phyloP scores from a whole-genome alignment of 192 early-diverging fungal genomes.

The Coemansia sp. region DNA sequence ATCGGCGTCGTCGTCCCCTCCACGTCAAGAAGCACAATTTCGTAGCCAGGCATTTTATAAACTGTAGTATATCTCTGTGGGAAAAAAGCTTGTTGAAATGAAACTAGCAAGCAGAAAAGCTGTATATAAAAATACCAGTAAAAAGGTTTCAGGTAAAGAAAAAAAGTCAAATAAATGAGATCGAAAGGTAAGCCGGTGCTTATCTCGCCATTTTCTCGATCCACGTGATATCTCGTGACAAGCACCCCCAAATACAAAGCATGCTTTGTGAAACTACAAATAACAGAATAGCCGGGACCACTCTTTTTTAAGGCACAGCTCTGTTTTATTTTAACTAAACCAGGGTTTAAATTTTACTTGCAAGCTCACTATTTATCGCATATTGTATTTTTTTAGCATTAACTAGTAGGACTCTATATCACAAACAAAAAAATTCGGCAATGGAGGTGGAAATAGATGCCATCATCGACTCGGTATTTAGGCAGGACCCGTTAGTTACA shows the following conservation, averaged over 20 bases:
- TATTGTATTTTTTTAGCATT: neutral
- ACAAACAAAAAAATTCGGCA: too few species aligned
- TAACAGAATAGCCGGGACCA: too few species aligned
- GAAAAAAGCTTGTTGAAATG: neutral
- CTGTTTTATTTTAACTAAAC: neutral
- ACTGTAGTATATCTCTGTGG: too few species aligned
- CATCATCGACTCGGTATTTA: slow-evolving; percentile 24
- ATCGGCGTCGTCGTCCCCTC: slow-evolving; percentile 98
- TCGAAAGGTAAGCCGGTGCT: too few species aligned
- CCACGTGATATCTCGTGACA: neutral
- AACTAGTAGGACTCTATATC: neutral
- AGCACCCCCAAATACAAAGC: neutral
- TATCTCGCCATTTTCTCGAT: too few species aligned
- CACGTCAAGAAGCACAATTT: slow-evolving; percentile 70
- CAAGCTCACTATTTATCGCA: too few species aligned
- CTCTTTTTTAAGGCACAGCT: too few species aligned
- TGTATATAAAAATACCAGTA: neutral
- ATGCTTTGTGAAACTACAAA: neutral
- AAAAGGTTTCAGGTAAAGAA: neutral
- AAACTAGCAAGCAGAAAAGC: neutral
- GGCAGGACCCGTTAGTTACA: slow-evolving; percentile 20
- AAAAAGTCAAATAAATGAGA: too few species aligned
- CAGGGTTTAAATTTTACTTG: too few species aligned
- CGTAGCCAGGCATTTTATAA: slow-evolving; percentile 12
- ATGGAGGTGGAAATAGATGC: slow-evolving; percentile 39